Evolutionary conservation across 495 filamentous ascomycete species (phyloP).

Genomic region (Penicillium goetzii): DNA sequence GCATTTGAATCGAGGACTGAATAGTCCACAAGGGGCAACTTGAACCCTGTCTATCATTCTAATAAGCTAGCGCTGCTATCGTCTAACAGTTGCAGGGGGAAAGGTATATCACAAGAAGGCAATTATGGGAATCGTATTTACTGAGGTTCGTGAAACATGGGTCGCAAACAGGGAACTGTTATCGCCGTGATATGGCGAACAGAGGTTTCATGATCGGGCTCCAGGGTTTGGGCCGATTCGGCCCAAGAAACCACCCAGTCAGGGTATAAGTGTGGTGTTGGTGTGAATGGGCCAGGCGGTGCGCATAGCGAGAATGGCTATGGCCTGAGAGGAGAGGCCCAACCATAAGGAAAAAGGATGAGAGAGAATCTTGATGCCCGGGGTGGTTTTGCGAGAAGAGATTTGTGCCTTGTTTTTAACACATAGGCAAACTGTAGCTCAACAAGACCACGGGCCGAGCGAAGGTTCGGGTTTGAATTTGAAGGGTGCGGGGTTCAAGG

Average conservation of each 20-base stretch:
- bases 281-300: background rate
- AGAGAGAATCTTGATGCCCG: background rate
- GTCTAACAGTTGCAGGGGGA: background rate
- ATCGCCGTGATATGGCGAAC: background rate
- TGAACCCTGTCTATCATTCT: background rate
- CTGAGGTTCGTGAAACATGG: constrained; percentile 22
- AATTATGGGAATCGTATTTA: constrained; percentile 27
- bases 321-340: background rate
- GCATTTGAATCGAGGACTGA: background rate
- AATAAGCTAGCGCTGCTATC: constrained; percentile 3
- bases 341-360: too few relatives aligned
- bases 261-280: background rate
- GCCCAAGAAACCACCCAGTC: background rate
- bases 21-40: background rate
- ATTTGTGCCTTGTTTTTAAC: background rate
- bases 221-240: background rate
- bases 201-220: background rate
- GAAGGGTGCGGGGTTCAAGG: background rate
- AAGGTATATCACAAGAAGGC: constrained; percentile 22
- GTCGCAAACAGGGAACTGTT: background rate
- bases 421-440: background rate
- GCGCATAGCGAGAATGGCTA: background rate
- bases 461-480: background rate
- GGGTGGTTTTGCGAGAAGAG: background rate
- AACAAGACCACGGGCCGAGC: background rate